These are phyloP conservation scores for Gossypium gossypioides DNA, from an alignment of 441 rosid species.

Conservation along the genomic window DNA sequence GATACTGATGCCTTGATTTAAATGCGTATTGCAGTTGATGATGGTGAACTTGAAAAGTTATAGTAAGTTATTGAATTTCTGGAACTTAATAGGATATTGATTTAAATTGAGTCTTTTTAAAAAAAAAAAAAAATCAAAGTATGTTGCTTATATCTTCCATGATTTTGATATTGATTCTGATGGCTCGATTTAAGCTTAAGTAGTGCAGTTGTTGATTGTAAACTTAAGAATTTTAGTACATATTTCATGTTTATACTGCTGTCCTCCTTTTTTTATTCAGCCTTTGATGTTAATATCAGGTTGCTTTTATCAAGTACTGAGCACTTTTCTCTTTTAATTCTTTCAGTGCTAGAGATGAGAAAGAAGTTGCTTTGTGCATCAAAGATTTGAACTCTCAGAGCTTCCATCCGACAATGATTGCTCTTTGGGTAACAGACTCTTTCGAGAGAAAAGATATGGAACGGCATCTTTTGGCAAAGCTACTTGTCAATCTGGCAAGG, in stretches of 20 bases:
- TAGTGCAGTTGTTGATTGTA: neutral
- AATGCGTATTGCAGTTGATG: too few relatives aligned
- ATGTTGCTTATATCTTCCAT: neutral
- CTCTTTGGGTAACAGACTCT: conserved; percentile 88
- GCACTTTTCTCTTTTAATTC: neutral
- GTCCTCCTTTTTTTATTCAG: neutral
- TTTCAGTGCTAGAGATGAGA: conserved; percentile 88
- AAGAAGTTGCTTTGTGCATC: conserved; percentile 76
- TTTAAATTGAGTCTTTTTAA: neutral
- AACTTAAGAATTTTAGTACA: neutral
- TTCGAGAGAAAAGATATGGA: conserved; percentile 91
- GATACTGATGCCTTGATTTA: too few relatives aligned
- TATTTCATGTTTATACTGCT: neutral
- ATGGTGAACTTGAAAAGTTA: too few relatives aligned
- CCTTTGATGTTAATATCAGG: neutral
- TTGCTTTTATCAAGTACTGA: neutral
- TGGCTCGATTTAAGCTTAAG: neutral
- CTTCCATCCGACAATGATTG: conserved; percentile 82
- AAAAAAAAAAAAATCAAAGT: neutral
- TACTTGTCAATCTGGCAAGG: conserved; percentile 58
- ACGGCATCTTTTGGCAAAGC: conserved; percentile 75
- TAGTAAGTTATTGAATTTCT: neutral
- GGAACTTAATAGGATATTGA: neutral
- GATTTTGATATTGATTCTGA: neutral
- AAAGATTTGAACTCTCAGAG: conserved; percentile 68